Evolutionary conservation across 306 rosid genomes (phyloP).

Genomic region (Pachyrhizus erosus): DNA sequence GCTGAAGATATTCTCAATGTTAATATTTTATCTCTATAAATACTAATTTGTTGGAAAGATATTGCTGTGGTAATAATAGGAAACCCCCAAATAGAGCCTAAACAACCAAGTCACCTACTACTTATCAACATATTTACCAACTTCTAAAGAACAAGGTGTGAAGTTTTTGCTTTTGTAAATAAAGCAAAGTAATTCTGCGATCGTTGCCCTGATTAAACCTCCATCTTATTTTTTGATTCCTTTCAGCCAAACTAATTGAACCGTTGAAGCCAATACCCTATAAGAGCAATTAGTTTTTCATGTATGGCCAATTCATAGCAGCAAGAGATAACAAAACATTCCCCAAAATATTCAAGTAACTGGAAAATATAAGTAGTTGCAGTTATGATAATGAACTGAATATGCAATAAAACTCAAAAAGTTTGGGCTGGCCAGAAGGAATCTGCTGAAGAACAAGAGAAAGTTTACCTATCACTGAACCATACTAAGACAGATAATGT

Average conservation of each 20-base stretch:
- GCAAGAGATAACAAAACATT: not conserved
- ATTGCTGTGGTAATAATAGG: not conserved
- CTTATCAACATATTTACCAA: not conserved
- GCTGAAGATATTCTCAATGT: not conserved
- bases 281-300: not conserved
- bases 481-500: slow-evolving; percentile 3
- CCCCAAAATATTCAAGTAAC: not conserved
- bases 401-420: not conserved
- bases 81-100: not conserved
- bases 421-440: not conserved
- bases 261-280: slow-evolving; percentile 13
- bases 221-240: not conserved
- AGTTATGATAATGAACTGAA: slow-evolving; percentile 6
- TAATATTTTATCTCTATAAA: not conserved
- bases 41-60: not conserved
- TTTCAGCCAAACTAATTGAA: slow-evolving; percentile 21
- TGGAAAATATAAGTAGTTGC: not conserved
- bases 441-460: not conserved
- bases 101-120: not conserved
- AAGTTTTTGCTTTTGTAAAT: not conserved
- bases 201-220: not conserved
- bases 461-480: not conserved
- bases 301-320: not conserved
- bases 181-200: not conserved
- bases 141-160: not conserved